Evolutionary conservation across 2,329 filamentous ascomycete species (phyloP).

Genomic region (Ophiostoma sp.): DNA sequence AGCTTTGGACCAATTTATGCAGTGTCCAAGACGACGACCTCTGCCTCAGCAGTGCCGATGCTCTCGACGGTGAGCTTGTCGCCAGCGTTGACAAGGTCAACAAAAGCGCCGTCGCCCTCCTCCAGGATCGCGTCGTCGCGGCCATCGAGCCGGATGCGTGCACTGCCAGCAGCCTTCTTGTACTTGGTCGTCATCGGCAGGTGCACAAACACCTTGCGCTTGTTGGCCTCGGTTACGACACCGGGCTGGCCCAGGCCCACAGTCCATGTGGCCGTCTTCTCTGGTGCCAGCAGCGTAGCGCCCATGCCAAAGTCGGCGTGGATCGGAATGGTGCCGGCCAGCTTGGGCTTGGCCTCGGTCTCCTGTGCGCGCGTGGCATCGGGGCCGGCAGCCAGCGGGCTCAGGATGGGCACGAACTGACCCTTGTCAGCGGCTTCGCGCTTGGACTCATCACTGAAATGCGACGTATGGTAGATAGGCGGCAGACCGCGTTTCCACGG

Average conservation of each 20-base stretch:
- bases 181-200: constrained; percentile 60
- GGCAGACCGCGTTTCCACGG: constrained; percentile 68
- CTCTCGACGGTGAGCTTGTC: constrained; percentile 62
- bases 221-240: constrained; percentile 44
- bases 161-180: constrained; percentile 52
- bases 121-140: constrained; percentile 60
- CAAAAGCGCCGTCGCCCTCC: constrained; percentile 64
- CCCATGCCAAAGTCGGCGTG: constrained; percentile 82
- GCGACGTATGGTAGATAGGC: constrained; percentile 70
- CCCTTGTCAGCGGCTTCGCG: constrained; percentile 37
- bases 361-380: constrained; percentile 59
- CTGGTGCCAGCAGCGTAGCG: constrained; percentile 65
- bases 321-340: constrained; percentile 69
- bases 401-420: constrained; percentile 68
- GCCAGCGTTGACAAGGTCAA: constrained; percentile 54
- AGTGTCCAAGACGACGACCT: constrained; percentile 63
- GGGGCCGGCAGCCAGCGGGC: constrained; percentile 62
- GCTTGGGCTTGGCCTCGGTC: constrained; percentile 53
- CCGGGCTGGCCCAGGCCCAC: constrained; percentile 58
- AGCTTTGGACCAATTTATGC: constrained; percentile 35
- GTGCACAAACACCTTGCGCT: constrained; percentile 74
- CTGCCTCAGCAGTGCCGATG: constrained; percentile 61
- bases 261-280: constrained; percentile 55
- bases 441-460: constrained; percentile 69
- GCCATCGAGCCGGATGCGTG: constrained; percentile 63